Base-by-base conservation (phyloP, 805 yeast genomes). In the Cyberlindnera galapagoensis region DNA sequence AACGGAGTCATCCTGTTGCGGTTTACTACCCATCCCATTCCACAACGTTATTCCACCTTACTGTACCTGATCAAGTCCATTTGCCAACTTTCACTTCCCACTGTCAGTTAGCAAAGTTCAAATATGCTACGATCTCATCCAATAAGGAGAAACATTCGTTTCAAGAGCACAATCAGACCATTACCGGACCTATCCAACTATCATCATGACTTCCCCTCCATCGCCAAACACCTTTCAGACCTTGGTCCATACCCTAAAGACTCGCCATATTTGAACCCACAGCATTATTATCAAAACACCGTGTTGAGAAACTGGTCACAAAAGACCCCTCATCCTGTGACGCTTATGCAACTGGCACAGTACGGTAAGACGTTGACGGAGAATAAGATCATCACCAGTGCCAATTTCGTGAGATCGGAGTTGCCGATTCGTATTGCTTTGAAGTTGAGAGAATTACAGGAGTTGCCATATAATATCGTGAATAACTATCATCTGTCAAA, bases 231-330 rank as follows among this genome's bases (percentile, higher is more conserved):
- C 28, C 52, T 64, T 6, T 54, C 60, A 2, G 62, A 58, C 31
- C 46, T 63, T 9, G 51, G 57, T 18, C 67, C 69, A 3, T 65
- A 53, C 35, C 69, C 68, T 0, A 18, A 25, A 4, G 56, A 59
- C 25, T 70, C 77, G 1, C 52, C 60, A 19, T 65, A 71, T 43
- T 60, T 74, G 27, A 73, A 68, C 35, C 68, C 69, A 16, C 88
- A 84, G 51, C 97, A 87, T 52, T 90, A 83, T 56, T 90, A 85
- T 52, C 97, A 87, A 46, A 82, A 82, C 49, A 74, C 77, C 14
- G 72, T 79, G 5, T 61, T 86, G 37, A 57, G 74, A 49, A 65
- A 67, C 22, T 84, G 82, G 72, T 64, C 76, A 25, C 63, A 70
- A 30, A 71, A 76, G 42, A 52, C 61, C n/a, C 88, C 95, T 0